Evolutionary conservation across 2,329 filamentous ascomycete species (phyloP), one percentile per base, ranked within the genome.

Genomic region (Penicillium freii): DNA sequence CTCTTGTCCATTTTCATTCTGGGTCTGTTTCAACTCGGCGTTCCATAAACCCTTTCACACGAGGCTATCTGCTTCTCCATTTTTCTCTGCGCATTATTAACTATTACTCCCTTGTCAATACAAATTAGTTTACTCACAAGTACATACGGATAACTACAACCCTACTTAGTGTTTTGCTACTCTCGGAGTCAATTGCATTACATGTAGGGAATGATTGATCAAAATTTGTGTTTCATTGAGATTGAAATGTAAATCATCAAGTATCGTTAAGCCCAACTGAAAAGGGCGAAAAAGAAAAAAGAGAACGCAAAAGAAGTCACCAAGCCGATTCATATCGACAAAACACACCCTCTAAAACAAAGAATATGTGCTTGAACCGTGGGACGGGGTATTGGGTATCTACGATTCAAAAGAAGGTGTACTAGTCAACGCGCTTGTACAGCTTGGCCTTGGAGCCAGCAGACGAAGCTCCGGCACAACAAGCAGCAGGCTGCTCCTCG

Each of bases 391-490:
- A 43, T 47, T 5, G 54, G 42, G 54, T 57, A 57, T 57, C 36
- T 47, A 47, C 21, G 19, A 21, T 33, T 54, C 15, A 21, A 47
- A 46, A 29, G 21, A 46, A 53, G 42, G 36, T 13, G 19, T 36
- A 34, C 36, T 62, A 71, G 9, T 70, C 67, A 56, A 69, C 29
- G 25, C 66, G 58, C 57, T 67, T 69, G 38, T 71, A 74, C 10
- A 74, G 60, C 59, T 71, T 73, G 2, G 71, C 70, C 58, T 69
- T 73, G 51, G 57, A 54, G 7, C 63, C 60, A 4, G 61, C 59
- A 31, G 62, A 57, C 10, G 59, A 53, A 29, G 54, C 21, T 10
- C 54, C 62, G 56, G 61, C 48, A 42, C 64, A 73, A 29, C 62
- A 63, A 9, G 52, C 58, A 38, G 48, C 44, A 29, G 57, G 46